Conservation (phyloP, 2,329 filamentous ascomycete species). For the Botryotinia globosa region DNA sequence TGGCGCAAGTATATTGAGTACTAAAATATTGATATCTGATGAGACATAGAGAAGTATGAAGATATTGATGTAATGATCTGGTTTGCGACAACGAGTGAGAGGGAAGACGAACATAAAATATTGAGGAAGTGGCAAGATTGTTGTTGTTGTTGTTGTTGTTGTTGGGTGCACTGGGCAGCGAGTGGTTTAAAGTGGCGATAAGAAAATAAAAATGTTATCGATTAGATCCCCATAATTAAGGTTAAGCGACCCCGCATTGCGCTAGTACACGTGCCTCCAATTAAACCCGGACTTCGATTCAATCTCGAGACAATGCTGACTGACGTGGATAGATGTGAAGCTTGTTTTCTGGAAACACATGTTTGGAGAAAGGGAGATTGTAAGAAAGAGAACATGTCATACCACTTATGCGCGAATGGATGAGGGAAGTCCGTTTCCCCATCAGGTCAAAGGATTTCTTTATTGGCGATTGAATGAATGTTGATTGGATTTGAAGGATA, state of each 20-base stretch:
- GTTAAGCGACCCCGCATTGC: constrained; percentile 16
- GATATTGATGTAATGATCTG: background rate
- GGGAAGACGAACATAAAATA: background rate
- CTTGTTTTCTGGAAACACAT: background rate
- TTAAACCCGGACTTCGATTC: background rate
- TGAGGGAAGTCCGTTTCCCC: background rate
- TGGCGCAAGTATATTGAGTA: background rate
- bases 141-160: background rate
- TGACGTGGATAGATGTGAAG: background rate
- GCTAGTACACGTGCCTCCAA: constrained; percentile 9
- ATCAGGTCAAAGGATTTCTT: background rate
- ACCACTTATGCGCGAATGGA: background rate
- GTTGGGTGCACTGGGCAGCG: constrained; percentile 1
- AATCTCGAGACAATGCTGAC: background rate
- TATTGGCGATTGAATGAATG: background rate
- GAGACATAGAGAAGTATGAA: background rate
- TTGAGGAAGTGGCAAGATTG: background rate
- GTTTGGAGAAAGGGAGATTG: background rate
- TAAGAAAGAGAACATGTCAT: background rate
- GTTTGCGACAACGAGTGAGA: background rate
- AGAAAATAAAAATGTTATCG: constrained; percentile 7
- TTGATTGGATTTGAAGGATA: background rate
- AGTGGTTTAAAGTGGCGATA: constrained; percentile 14
- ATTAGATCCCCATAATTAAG: background rate
- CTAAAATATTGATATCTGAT: background rate